Percentiles rank a stretch among this genome's conserved stretches.
These are phyloP conservation scores for Suillus placidus DNA, from an alignment of 768 basidiomycete species.

Conservation along the genomic window DNA sequence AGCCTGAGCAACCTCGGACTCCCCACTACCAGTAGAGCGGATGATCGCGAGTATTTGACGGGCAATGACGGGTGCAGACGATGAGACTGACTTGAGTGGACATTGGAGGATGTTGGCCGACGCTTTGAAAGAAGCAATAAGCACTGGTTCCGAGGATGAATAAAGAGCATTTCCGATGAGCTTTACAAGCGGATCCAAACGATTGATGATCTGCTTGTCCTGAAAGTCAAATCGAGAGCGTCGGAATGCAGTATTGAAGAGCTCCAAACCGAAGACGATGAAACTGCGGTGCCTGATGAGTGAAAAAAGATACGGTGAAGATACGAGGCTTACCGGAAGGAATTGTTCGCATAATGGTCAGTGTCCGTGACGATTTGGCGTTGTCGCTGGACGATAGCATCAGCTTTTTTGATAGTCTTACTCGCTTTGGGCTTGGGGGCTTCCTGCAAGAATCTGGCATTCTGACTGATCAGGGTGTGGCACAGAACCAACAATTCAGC, in stretches of 20 bases:
- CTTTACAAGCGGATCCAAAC: constrained; percentile 84
- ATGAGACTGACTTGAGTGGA: constrained; percentile 73
- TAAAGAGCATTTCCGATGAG: constrained; percentile 93
- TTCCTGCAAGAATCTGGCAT: constrained; percentile 82
- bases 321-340: constrained; percentile 64
- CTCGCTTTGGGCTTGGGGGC: constrained; percentile 38
- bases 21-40: constrained; percentile 80
- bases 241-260: constrained; percentile 86
- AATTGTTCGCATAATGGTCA: constrained; percentile 84
- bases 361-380: constrained; percentile 55
- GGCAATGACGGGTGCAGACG: constrained; percentile 80
- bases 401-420: constrained; percentile 45
- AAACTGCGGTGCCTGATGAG: constrained; percentile 53
- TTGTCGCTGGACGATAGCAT: constrained; percentile 79
- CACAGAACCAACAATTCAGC: constrained; percentile 78
- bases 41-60: constrained; percentile 84
- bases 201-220: constrained; percentile 70
- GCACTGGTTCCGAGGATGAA: constrained; percentile 73
- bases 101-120: constrained; percentile 81
- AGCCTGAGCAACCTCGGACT: constrained; percentile 87
- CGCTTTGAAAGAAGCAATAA: constrained; percentile 76
- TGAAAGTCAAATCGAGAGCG: constrained; percentile 86
- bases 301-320: background rate
- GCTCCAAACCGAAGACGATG: constrained; percentile 87
- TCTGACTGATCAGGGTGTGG: constrained; percentile 88